Evolutionary conservation across 2,329 filamentous ascomycete genomes (phyloP).

Genomic region (Torrubiellomyces zombiae): DNA sequence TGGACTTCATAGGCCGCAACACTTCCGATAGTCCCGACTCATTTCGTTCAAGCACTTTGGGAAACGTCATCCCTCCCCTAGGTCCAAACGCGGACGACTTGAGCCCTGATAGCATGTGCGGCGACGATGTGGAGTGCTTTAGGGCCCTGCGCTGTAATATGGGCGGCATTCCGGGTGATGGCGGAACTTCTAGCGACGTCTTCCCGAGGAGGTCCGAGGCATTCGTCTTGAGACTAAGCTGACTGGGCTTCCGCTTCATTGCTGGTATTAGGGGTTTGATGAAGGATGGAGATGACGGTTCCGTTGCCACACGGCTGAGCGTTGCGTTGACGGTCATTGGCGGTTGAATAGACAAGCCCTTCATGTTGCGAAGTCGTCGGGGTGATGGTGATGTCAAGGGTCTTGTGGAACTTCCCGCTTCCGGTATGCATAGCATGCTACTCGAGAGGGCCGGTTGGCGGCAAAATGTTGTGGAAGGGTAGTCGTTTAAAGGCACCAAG

Average conservation of each 20-base stretch:
- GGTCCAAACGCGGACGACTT: constrained; percentile 45
- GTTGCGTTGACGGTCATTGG: constrained; percentile 30
- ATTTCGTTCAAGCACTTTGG: constrained; percentile 41
- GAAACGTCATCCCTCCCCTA: constrained; percentile 45
- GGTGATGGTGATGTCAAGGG: constrained; percentile 54
- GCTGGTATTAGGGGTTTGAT: constrained; percentile 62
- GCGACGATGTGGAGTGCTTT: constrained; percentile 52
- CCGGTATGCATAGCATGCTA: constrained; percentile 23
- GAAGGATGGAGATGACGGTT: constrained; percentile 58
- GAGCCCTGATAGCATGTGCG: constrained; percentile 44
- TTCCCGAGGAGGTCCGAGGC: constrained; percentile 35
- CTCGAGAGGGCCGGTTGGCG: constrained; percentile 18
- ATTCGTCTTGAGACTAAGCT: constrained; percentile 61
- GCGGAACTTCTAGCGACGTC: constrained; percentile 34
- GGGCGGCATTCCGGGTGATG: constrained; percentile 37
- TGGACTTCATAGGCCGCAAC: constrained; percentile 32
- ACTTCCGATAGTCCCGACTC: constrained; percentile 43
- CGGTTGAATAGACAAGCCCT: constrained; percentile 64
- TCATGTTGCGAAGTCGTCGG: constrained; percentile 64
- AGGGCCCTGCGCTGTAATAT: constrained; percentile 45
- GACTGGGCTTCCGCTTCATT: constrained; percentile 59
- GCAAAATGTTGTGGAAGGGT: constrained; percentile 43
- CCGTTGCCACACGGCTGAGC: constrained; percentile 36
- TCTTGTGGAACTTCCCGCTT: constrained; percentile 26
- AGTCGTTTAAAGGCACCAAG: constrained; percentile 53